Conservation (phyloP, 73 alveolate species). For the Tetrahymena thermophila region DNA sequence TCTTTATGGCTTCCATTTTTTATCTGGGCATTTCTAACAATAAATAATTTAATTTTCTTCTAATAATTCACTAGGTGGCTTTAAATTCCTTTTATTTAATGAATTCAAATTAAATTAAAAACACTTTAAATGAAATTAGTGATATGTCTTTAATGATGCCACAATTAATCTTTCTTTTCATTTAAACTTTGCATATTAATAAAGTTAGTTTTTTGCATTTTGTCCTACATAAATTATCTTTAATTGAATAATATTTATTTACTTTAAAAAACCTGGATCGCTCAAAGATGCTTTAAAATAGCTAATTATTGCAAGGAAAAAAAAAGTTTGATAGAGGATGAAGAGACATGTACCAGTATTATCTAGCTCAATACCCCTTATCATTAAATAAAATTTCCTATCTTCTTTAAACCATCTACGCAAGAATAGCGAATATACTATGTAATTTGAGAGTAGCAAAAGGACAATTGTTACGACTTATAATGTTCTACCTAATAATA, state of each 20-base stretch:
- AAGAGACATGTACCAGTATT: not conserved
- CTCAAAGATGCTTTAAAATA: not conserved
- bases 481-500: not conserved
- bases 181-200: too few species aligned
- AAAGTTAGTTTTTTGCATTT: not conserved
- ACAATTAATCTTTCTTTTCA: too few species aligned
- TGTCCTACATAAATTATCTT: not conserved
- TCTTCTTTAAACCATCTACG: not conserved
- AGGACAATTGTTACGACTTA: not conserved
- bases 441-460: not conserved
- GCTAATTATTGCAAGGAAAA: not conserved
- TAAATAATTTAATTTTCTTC: not conserved
- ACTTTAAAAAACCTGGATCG: not conserved
- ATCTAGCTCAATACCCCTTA: not conserved
- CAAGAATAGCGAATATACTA: not conserved
- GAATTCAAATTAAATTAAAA: not conserved
- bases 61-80: not conserved
- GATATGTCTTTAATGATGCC: too few species aligned
- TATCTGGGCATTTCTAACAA: slow-evolving; percentile 48
- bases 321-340: not conserved
- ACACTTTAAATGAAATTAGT: not conserved
- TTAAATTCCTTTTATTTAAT: not conserved
- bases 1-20: slow-evolving; percentile 66
- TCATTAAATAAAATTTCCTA: not conserved
- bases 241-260: not conserved